Evolutionary conservation across 1,139 yeast genomes (phyloP).

Genomic region (Candida neerlandica): DNA sequence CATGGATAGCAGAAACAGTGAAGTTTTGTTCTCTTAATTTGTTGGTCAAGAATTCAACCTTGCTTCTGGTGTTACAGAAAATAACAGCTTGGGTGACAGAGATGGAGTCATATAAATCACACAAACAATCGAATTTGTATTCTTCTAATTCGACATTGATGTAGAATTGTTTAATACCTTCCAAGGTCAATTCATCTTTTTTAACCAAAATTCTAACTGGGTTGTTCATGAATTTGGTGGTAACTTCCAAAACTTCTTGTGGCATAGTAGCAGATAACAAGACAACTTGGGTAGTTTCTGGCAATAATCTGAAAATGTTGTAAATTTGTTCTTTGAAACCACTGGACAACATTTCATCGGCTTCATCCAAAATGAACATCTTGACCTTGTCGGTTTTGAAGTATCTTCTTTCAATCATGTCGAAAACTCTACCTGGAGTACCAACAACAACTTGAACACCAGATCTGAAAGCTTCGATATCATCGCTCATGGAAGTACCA

Average conservation of each 20-base stretch:
- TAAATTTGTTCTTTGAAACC: constrained; percentile 98
- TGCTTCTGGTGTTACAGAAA: constrained; percentile 98
- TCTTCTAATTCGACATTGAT: constrained; percentile 92
- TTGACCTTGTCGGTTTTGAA: constrained; percentile 87
- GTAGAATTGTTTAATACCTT: constrained; percentile 97
- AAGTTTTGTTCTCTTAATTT: constrained; percentile 84
- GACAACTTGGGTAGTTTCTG: constrained; percentile 94
- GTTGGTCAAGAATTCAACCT: constrained; percentile 93
- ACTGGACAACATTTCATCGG: constrained; percentile 96
- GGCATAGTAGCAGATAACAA: constrained; percentile 98
- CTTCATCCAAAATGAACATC: constrained; percentile 98
- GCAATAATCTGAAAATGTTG: constrained; percentile 92
- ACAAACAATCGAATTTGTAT: constrained; percentile 92
- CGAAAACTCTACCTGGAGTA: constrained; percentile 98
- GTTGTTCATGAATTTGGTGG: constrained; percentile 95
- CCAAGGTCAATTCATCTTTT: constrained; percentile 97
- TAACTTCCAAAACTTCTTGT: constrained; percentile 92
- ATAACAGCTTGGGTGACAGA: constrained; percentile 99
- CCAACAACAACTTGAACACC: constrained; percentile 98
- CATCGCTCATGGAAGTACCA: constrained; percentile 93
- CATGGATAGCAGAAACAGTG: constrained; percentile 97
- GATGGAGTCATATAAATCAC: constrained; percentile 96
- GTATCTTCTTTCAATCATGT: constrained; percentile 94
- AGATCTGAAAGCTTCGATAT: constrained; percentile 85
- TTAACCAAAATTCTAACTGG: constrained; percentile 97